Base-by-base conservation (phyloP, 768 basidiomycete species). In the Psilocybe cyanescens region DNA sequence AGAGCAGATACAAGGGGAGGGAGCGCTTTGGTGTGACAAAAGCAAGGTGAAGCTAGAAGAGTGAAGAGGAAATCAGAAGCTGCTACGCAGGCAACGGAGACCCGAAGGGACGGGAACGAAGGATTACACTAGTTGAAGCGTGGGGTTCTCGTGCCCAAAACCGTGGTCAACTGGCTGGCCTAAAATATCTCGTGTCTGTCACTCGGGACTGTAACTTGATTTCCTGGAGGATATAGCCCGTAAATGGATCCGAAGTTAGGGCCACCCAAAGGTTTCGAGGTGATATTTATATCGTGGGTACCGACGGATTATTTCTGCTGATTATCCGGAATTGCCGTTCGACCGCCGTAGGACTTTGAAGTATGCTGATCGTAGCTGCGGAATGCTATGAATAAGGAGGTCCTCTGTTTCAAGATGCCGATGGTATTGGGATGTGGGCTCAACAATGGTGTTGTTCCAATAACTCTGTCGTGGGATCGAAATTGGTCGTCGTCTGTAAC, bases 231-330 rank as follows among this genome's bases (percentile, higher is more conserved):
- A 41, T 55, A 47, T 60, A 31, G 41, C 41, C 41, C 41, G 41
- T 44, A 44, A 44, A 44, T 44, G 41, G 58, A 46, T 53, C 62
- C 44, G 47, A 63, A 59, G 48, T 24, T 33, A 16, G 33, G 17
- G 24, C 57, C 52, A 44, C 44, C 33, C 39, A 59, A 55, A 46
- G 46, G 29, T 30, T 54, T 58, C 39, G 33, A 30, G 39, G 37
- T 33, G 49, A 50, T 65, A 65, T 61, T 65, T 61, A 62, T 55
- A 65, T 57, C 58, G 64, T 65, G 64, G 60, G 62, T 57, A 53
- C 33, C 37, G 59, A 60, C 53, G 54, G 54, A 47, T 33, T 60
- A 55, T 49, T 60, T 60, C 29, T 47, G 59, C 46, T 24, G 59
- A 30, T 49, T 49, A 46, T 55, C 59, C 31, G 51, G 53, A 41